Evolutionary conservation across 169 alveolate genomes (phyloP), one percentile per base, ranked within the genome.

Genomic region (Plasmodium blacklocki): DNA sequence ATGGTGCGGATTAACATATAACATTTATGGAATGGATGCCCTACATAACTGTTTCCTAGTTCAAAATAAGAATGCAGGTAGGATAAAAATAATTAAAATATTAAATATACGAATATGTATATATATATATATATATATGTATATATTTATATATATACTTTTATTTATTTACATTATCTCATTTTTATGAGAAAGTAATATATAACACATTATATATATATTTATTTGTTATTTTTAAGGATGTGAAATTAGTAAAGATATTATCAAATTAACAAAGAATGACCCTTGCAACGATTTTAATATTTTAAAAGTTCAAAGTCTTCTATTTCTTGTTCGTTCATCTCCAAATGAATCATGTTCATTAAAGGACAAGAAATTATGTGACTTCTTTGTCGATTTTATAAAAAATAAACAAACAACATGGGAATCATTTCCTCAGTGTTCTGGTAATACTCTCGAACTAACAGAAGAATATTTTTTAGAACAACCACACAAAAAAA

Each of bases 21-120:
- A 78, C 12, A 54, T 1, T 12, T 78, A 78, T 45, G 89, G 89
- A 15, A 78, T 78, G 89, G 89, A 78, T 47, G 89, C 89, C 21
- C 8, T 78, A 19, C 32, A 29, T n/a, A 78, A 78, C 18, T 78
- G 89, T 32, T 71, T 78, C 58, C 29, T 78, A 21, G 78, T 66
- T 15, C 64, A 66, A 59, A 78, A 54, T 23, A 47, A 45, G 47
- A 72, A 15, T 49, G 54, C 89, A 78, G 89, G 89, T 78, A 19
- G 8, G 47, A n/a, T 62, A 5, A 18, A 39, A 39, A 5, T 5
- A 39, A 39, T 5, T 39, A 39, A 39, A 39, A 39, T 39, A 39
- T 5, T 11, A 39, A 39, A 39, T 5, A 39, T 5, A 39, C 2
- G 9, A 5, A 39, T 39, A 39, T 39, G 11, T 43, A 7, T 8